Conservation (phyloP, 2,329 filamentous ascomycete genomes). For the Aspergillus arachidicola region DNA sequence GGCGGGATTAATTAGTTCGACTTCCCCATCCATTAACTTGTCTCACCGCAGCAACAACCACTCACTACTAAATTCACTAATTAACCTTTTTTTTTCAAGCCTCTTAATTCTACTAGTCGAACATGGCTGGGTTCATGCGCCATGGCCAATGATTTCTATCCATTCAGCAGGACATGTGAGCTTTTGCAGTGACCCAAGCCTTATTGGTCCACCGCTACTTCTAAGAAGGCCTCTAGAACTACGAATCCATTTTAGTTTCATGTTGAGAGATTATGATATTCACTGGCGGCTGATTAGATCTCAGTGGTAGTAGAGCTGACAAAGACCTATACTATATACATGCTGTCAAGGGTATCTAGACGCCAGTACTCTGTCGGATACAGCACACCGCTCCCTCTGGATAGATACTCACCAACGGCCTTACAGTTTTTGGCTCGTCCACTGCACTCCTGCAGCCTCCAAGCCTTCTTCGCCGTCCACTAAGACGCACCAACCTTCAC, state of each 20-base stretch:
- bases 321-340: background rate
- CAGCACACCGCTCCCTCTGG: background rate
- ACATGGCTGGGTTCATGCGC: background rate
- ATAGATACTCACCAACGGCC: background rate
- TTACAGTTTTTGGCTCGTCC: constrained; percentile 47
- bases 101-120: too few relatives aligned
- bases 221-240: background rate
- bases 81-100: too few relatives aligned
- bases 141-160: background rate
- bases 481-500: constrained; percentile 83
- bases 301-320: background rate
- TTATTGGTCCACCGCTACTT: background rate
- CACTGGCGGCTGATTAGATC: background rate
- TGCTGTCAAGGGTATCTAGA: background rate
- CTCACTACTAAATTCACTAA: too few relatives aligned
- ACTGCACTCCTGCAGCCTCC: constrained; percentile 60
- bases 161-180: background rate
- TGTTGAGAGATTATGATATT: background rate
- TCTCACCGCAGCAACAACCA: background rate
- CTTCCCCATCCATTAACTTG: background rate
- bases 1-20: constrained; percentile 3
- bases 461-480: constrained; percentile 72
- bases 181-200: background rate
- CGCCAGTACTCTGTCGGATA: background rate
- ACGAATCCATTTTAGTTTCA: background rate